Base-by-base conservation (phyloP, 441 rosid species). In the Capsella rubella region DNA sequence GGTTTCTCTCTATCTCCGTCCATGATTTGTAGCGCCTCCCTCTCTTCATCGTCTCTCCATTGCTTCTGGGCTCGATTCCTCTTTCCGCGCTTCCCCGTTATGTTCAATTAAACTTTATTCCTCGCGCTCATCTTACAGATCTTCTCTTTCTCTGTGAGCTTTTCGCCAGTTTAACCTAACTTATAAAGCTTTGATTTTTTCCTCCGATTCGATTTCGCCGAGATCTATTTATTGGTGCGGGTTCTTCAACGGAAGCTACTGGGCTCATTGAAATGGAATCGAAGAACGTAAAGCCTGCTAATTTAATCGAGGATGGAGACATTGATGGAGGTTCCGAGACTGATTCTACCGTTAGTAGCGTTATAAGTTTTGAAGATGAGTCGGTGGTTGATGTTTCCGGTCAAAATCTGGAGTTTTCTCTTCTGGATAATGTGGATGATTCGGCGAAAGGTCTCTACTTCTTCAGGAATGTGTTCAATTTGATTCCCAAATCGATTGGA, bases 401-500 rank as follows among this genome's bases (percentile, higher is more conserved):
- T 8, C 86, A 84, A 73, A 86, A 43, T 27, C 71, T 92, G 82
- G 97, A 89, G 73, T 82, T 90, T 69, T 77, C 96, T 35, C 79
- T 89, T 42, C 71, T 85, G 56, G 87, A 79, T 14, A 70, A 74
- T 29, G 71, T 83, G 2, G 81, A 67, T 14, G 81, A 75, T 53
- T 63, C 85, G 13, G 79, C 81, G 7, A 84, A 89, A 65, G 88
- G 84, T 58, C 70, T 90, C 56, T 92, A 92, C 79, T 69, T 95
- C 64, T 92, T 89, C 47, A 87, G 86, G 68, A 92, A 95, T 39
- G 86, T 82, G 14, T 87, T 89, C 68, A 92, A 84, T 83, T 84
- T 95, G 82, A 83, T 92, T 52, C 99, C 99, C 1, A 88, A 81
- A 68, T 88, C 93, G 27, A 84, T 87, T 21, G 87, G 97, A 27